Evolutionary conservation across 2,329 filamentous ascomycete genomes (phyloP), one percentile per base, ranked within the genome.

Genomic region (Arthroderma sp.): DNA sequence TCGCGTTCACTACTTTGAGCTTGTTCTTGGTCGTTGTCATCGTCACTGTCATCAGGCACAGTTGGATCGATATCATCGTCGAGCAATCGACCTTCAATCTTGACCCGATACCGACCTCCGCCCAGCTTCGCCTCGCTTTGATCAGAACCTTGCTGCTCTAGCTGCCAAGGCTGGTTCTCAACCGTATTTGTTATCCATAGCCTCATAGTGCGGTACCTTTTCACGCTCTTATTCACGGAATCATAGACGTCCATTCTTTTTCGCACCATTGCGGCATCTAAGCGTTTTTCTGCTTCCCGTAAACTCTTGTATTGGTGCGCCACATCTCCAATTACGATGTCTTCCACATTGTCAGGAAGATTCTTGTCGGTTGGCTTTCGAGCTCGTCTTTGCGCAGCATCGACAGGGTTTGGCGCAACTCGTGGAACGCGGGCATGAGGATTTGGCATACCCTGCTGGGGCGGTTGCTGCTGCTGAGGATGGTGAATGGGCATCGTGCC

Each of bases 101-200:
- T 94, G 53, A 98, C 86, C 46, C 82, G 79, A 62, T 88, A 98
- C 15, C 62, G 60, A 29, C 64, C 65, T 2, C 50, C 56, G 31
- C 57, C 57, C 5, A 54, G 44, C 32, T 49, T 54, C 9, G 45
- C 38, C 7, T 81, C 74, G 49, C 81, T 80, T 48, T 82, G 69
- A 36, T 29, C 30, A 5, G 40, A 10, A n/a, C 15, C 36, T 36
- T 70, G 71, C 54, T 73, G 77, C 34, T 72, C 74, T 22, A 22
- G 15, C 66, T 98, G 91, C 91, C 91, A 96, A 30, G 83, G 81
- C 66, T 98, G 91, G 58, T 91, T 86, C 63, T 95, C 86, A 31
- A 82, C 86, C 1, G 87, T 94, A 65, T 98, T 98, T 57, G 80
- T 88, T 56, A 98, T 81, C 87, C 87, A 96, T 51, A 98, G 77